Evolutionary conservation across 345 rosid genomes (phyloP), one percentile per base, ranked within the genome.

Genomic region (Noccaea caerulescens): DNA sequence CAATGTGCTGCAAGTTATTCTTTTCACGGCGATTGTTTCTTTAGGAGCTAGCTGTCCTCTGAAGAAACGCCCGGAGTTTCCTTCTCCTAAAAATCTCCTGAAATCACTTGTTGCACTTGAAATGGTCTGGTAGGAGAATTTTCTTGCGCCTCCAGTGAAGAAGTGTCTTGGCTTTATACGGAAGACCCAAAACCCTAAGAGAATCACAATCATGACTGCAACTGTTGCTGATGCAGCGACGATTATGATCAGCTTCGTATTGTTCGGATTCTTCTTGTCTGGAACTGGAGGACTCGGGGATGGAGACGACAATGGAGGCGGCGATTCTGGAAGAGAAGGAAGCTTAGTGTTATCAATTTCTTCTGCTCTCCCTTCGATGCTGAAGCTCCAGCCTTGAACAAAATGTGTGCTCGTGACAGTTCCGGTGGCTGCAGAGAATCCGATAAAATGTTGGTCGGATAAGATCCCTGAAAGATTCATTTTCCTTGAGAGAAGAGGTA

Each of bases 331-430:
- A 80, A 84, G 80, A 12, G 51, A 51, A 12, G 94, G 92, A 58
- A 91, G 87, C 58, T 72, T 75, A 3, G 86, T 79, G 9, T 83
- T 52, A 13, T 73, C 66, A 13, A 91, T 71, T 8, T 63, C 73
- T 30, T 73, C 27, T 36, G 85, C 83, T 76, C 72, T 70, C 23
- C 85, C 87, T 8, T 77, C 85, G 42, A 42, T 59, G 44, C 30
- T 80, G 69, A 80, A 90, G 67, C 91, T 90, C 91, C 93, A 89
- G 25, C 96, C 89, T 38, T 80, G 69, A 37, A 87, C 62, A 8
- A 79, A 63, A 10, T 87, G 91, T 20, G 74, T 39, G 36, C 83
- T 78, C 23, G 63, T 8, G 12, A 77, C 13, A 0, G 81, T 61
- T 3, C 89, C 84, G 0, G 88, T 85, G 5, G 89, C 47, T 4